Evolutionary conservation across 2,329 filamentous ascomycete species (phyloP).

Genomic region (Sphaerulina populicola): DNA sequence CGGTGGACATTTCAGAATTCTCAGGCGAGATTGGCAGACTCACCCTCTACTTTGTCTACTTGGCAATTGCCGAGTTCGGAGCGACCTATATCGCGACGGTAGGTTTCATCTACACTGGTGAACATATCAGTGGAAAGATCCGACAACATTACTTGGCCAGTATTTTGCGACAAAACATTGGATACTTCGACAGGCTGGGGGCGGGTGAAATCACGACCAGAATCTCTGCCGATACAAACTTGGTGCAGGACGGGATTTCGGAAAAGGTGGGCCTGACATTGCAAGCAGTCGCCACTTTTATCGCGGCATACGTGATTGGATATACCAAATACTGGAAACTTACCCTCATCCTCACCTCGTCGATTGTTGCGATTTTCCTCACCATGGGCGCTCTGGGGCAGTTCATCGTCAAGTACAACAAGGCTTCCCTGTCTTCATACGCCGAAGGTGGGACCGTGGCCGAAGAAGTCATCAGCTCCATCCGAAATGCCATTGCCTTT

Average conservation of each 20-base stretch:
- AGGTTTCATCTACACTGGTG: conserved; percentile 66
- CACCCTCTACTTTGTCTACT: conserved; percentile 77
- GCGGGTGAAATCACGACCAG: conserved; percentile 89
- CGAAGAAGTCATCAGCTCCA: conserved; percentile 88
- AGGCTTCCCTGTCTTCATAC: conserved; percentile 67
- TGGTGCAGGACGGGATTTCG: conserved; percentile 87
- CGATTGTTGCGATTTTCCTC: conserved; percentile 68
- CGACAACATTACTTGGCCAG: conserved; percentile 75
- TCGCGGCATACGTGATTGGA: conserved; percentile 81
- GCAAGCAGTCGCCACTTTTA: conserved; percentile 68
- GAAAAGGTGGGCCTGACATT: conserved; percentile 78
- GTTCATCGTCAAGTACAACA: conserved; percentile 74
- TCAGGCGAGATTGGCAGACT: conserved; percentile 51
- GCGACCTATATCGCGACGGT: conserved; percentile 72
- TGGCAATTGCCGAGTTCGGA: conserved; percentile 71
- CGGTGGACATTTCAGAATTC: conserved; percentile 49
- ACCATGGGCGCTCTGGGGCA: conserved; percentile 65
- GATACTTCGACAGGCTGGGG: conserved; percentile 85
- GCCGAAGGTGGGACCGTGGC: conserved; percentile 78
- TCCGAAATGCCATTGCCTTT: conserved; percentile 86
- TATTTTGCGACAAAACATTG: conserved; percentile 81
- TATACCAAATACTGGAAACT: conserved; percentile 91
- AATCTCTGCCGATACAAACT: conserved; percentile 87
- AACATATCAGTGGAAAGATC: conserved; percentile 42
- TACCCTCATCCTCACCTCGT: conserved; percentile 76